Evolutionary conservation across 495 filamentous ascomycete genomes (phyloP).

Genomic region (Sabuloglossum arenarium): DNA sequence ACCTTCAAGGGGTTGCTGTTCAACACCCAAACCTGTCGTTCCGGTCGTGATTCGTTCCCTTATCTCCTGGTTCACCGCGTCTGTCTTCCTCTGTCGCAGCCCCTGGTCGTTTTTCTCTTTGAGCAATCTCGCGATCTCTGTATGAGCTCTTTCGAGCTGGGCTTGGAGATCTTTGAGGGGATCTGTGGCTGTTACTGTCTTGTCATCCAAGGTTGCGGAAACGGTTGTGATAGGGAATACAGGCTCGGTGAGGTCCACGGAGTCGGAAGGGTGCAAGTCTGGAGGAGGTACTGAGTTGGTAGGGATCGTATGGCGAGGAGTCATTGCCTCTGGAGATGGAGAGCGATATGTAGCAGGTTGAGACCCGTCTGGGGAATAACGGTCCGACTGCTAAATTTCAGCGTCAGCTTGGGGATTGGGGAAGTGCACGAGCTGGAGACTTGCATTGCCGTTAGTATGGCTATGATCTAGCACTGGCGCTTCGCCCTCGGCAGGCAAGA

Average conservation of each 20-base stretch:
- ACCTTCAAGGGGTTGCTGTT: constrained; percentile 38
- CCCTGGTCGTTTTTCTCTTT: constrained; percentile 45
- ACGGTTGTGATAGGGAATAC: constrained; percentile 11
- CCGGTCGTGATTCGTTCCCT: constrained; percentile 20
- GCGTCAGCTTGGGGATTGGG: constrained; percentile 5
- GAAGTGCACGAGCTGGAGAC: not conserved
- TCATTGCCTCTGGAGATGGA: constrained; percentile 15
- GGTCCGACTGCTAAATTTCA: not conserved
- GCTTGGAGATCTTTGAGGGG: constrained; percentile 38
- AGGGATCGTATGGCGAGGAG: constrained; percentile 14
- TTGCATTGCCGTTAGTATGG: constrained; percentile 25
- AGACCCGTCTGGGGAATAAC: not conserved
- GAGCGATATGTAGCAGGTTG: constrained; percentile 10
- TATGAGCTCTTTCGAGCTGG: constrained; percentile 56
- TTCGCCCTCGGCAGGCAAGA: constrained; percentile 38
- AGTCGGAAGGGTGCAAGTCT: constrained; percentile 13
- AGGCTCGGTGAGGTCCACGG: constrained; percentile 13
- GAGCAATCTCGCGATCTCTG: constrained; percentile 47
- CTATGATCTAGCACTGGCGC: constrained; percentile 18
- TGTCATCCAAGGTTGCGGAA: not conserved
- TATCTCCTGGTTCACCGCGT: constrained; percentile 17
- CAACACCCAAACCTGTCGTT: constrained; percentile 26
- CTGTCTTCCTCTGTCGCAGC: constrained; percentile 44
- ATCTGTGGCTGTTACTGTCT: constrained; percentile 14
- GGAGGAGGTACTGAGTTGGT: constrained; percentile 13